Evolutionary conservation across 768 basidiomycete species (phyloP).

Genomic region (Lyophyllum atratum): DNA sequence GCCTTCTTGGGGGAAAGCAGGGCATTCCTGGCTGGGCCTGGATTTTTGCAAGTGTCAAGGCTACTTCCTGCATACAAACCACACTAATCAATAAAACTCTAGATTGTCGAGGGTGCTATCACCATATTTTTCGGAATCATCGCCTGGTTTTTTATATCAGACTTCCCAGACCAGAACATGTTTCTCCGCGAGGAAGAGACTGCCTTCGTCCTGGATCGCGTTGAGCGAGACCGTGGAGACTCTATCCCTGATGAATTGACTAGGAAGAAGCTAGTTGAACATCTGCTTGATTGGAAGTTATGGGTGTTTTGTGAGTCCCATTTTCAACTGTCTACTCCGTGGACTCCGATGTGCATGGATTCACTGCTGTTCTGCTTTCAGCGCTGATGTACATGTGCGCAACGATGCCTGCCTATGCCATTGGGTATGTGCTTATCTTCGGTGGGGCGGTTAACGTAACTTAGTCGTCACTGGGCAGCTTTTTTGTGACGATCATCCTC

Average conservation of each 20-base stretch:
- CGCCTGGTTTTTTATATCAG: conserved; percentile 45
- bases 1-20: conserved; percentile 39
- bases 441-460: background rate
- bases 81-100: conserved; percentile 2
- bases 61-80: background rate
- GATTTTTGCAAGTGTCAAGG: conserved; percentile 46
- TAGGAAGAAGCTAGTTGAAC: conserved; percentile 32
- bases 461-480: conserved; percentile 25
- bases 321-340: background rate
- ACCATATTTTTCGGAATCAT: conserved; percentile 46
- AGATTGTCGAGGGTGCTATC: conserved; percentile 53
- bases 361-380: conserved; percentile 11
- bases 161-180: conserved; percentile 50
- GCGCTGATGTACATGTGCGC: conserved; percentile 52
- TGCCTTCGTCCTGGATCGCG: conserved; percentile 40
- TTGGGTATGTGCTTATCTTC: conserved; percentile 35
- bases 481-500: conserved; percentile 49
- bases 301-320: conserved; percentile 42
- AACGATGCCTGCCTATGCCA: conserved; percentile 50
- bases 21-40: conserved; percentile 52
- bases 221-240: conserved; percentile 52
- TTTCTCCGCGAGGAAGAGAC: conserved; percentile 47
- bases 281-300: conserved; percentile 50
- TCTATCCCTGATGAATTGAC: conserved; percentile 46
- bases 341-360: background rate